phyloP scores from a whole-genome alignment of 1,284 basidiomycete genomes.

The Melampsora americana region DNA sequence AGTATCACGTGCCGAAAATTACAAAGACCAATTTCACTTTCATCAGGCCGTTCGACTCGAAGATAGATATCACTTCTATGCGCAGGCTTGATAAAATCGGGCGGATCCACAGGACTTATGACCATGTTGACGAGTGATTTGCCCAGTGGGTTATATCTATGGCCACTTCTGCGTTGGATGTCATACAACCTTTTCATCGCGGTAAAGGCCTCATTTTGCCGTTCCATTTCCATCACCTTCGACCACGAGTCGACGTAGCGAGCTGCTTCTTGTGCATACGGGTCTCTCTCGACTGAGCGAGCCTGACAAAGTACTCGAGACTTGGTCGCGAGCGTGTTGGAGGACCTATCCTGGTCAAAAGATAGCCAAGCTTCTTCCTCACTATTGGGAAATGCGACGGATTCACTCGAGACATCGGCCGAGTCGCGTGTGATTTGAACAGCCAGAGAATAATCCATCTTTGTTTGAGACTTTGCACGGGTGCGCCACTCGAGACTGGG shows the following conservation, averaged over 20 bases:
- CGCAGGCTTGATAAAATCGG: background rate
- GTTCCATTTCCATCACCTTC: slow-evolving; percentile 6
- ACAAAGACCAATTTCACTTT: background rate
- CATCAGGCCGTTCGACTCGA: background rate
- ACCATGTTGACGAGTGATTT: slow-evolving; percentile 4
- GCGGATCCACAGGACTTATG: background rate
- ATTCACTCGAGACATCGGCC: background rate
- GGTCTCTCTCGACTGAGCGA: background rate
- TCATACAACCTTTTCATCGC: slow-evolving; percentile 10
- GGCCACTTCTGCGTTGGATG: background rate
- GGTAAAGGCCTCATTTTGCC: background rate
- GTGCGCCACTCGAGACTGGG: background rate
- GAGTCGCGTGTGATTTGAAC: background rate
- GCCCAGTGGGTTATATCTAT: background rate
- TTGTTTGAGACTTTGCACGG: background rate
- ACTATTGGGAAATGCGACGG: background rate
- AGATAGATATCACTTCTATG: background rate
- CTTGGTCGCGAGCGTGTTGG: background rate
- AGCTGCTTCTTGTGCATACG: background rate
- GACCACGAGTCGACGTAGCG: slow-evolving; percentile 4
- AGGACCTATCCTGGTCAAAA: background rate
- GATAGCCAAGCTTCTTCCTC: background rate
- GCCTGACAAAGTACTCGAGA: background rate
- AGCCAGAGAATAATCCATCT: background rate
- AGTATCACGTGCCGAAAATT: background rate